A percentile compares a stretch with the other conserved stretches of the same genome.
phyloP scores from a whole-genome alignment of 352 stramenopile genomes.

The Globisporangium cederbergense region DNA sequence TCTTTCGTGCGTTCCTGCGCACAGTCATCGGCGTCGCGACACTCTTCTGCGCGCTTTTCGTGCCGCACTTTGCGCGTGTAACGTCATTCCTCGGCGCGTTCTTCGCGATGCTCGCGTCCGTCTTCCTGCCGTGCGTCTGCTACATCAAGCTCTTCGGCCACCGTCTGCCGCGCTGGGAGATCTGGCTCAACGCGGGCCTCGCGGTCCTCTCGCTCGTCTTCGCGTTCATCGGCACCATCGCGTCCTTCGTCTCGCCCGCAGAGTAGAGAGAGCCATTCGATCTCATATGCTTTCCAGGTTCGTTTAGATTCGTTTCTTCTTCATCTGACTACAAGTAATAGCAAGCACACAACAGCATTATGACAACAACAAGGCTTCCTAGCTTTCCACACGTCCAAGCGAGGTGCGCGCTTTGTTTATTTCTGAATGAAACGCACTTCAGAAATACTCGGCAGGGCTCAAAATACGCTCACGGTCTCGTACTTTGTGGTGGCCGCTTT shows the following conservation, averaged over 20 bases:
- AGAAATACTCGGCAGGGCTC: neutral
- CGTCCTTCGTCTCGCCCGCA: constrained; percentile 64
- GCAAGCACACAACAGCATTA: neutral
- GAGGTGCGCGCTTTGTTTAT: neutral
- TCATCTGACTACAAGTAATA: neutral
- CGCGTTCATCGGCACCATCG: constrained; percentile 71
- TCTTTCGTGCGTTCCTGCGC: constrained; percentile 67
- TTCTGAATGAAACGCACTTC: neutral
- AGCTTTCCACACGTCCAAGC: neutral
- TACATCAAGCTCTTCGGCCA: constrained; percentile 83
- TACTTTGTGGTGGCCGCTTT: neutral
- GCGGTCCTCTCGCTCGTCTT: constrained; percentile 61
- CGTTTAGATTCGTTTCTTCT: neutral
- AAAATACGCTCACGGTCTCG: neutral
- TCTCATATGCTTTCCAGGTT: neutral
- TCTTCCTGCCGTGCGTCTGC: constrained; percentile 82
- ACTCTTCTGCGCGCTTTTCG: constrained; percentile 63
- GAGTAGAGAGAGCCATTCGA: constrained; percentile 27
- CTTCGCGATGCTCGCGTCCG: constrained; percentile 79
- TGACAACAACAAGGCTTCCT: neutral
- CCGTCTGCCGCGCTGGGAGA: constrained; percentile 42
- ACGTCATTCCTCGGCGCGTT: constrained; percentile 84
- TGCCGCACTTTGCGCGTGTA: constrained; percentile 82
- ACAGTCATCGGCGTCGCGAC: constrained; percentile 47
- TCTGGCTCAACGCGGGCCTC: constrained; percentile 50